phyloP scores from a whole-genome alignment of 345 rosid genomes.

The Diplotaxis tenuifolia region DNA sequence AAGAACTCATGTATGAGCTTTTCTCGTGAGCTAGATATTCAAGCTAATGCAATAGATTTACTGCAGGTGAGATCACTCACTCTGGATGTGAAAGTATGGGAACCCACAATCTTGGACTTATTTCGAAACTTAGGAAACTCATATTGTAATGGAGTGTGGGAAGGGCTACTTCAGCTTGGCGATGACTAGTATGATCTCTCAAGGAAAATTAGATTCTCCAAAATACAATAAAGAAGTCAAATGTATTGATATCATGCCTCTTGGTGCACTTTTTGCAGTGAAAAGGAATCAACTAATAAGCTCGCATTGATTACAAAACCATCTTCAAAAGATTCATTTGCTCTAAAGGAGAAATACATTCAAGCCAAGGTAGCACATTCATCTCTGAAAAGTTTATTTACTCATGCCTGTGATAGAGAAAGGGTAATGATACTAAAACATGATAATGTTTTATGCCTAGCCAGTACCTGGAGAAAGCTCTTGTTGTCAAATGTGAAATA shows the following conservation, averaged over 20 bases:
- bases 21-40: not conserved
- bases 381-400: not conserved
- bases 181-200: slow-evolving; percentile 45
- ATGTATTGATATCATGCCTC: not conserved
- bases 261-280: slow-evolving; percentile 40
- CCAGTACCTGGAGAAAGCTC: slow-evolving; percentile 70
- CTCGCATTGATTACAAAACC: slow-evolving; percentile 53
- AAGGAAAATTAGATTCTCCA: not conserved
- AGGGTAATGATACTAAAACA: slow-evolving; percentile 1
- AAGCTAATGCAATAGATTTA: slow-evolving; percentile 11
- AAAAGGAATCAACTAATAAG: slow-evolving; percentile 31
- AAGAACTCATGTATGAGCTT: not conserved
- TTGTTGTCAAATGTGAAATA: slow-evolving; percentile 46
- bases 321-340: slow-evolving; percentile 48
- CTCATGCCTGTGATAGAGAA: not conserved
- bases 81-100: slow-evolving; percentile 92
- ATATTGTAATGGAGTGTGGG: slow-evolving; percentile 82
- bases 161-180: slow-evolving; percentile 50
- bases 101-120: slow-evolving; percentile 64
- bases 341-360: slow-evolving; percentile 68
- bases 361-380: slow-evolving; percentile 59
- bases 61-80: slow-evolving; percentile 82
- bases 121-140: slow-evolving; percentile 69
- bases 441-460: slow-evolving; percentile 22
- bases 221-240: not conserved